Base-by-base conservation (phyloP, 2,329 filamentous ascomycete species). In the Fusarium sp. region DNA sequence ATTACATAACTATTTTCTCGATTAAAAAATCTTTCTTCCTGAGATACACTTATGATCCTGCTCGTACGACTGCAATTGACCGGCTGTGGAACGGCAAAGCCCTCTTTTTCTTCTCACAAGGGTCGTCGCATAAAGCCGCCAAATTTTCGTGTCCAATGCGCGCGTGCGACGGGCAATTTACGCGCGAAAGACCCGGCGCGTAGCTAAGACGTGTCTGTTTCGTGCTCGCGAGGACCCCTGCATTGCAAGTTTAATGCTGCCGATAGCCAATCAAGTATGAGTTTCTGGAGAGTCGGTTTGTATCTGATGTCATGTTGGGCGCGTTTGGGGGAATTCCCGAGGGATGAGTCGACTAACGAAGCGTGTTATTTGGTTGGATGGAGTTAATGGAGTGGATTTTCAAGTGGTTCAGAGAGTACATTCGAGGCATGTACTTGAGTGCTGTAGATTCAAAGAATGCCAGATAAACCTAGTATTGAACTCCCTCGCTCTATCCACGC, bases 91-190 rank as follows among this genome's bases (percentile, higher is more conserved):
- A 56, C 33, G 31, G 38, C 21, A 28, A 55, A 51, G 10, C 22
- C 46, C 28, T 61, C 33, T 50, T 15, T 24, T 55, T n/a, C 28
- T 26, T 15, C 43, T 19, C 28, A 21, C 34, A 51, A 57, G 55
- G 53, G 40, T 57, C 34, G 33, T 50, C 52, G 47, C 62, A 59
- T 60, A 36, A 40, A 51, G 45, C 31, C 47, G 46, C 15, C 45
- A 24, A 43, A 40, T 19, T 22, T 22, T 36, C 46, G 57, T 63
- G 62, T 69, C 17, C 24, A 42, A 59, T 56, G 62, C 67, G 67
- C 67, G 69, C 60, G 61, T 67, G 69, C 46, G 65, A 68, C 57
- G 61, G 58, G 65, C 67, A 67, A 75, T 75, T 75, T 75, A 75
- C 73, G 73, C 73, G 73, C 71, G 57, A 53, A 57, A 59, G 59